Evolutionary conservation across 805 yeast genomes (phyloP), one percentile per base, ranked within the genome.

Genomic region (Lachancea sp.): DNA sequence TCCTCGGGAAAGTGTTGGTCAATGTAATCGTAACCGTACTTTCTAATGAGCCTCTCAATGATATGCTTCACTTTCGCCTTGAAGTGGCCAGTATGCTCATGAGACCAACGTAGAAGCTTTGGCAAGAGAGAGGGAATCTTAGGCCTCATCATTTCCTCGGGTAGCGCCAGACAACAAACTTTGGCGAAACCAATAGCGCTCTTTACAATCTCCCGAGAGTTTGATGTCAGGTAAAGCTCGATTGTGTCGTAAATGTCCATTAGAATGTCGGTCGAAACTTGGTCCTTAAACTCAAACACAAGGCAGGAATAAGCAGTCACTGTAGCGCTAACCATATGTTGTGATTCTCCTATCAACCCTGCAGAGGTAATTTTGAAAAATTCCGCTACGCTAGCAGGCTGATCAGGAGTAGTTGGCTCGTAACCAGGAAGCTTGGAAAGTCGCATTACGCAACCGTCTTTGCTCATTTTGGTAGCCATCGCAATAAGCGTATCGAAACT

Each of bases 301-400:
- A 91, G 69, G 59, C 96, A 82, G 37, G 95, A 82, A 44, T 91
- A 71, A 0, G 96, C 95, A 6, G 96, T 89, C 55, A 93, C 81
- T 2, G 91, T 81, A n/a, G 98, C 97, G 58, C 96, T 86, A 27
- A 93, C 85, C 96, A 91, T 91, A 68, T 91, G 95, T 30, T 95
- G 91, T 26, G 93, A 77, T 52, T 85, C 82, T 46, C 96, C 96
- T 31, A 93, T 96, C 54, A 95, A 72, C 70, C 99, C 99, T 25
- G 97, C 99, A 65, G 91, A 79, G 26, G 91, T 83, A 83, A 93
- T 87, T 26, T 95, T 88, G 70, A 91, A 87, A 61, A 74, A 90
- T 66, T 90, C 96, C 38, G 81, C 75, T 45, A 90, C 72, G 16
- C 79, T 73, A 8, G 95, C 93, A 42, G 72, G 71, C 22, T 67